Conservation (phyloP, 768 basidiomycete species). For the Rhodotorula taiwanensis region DNA sequence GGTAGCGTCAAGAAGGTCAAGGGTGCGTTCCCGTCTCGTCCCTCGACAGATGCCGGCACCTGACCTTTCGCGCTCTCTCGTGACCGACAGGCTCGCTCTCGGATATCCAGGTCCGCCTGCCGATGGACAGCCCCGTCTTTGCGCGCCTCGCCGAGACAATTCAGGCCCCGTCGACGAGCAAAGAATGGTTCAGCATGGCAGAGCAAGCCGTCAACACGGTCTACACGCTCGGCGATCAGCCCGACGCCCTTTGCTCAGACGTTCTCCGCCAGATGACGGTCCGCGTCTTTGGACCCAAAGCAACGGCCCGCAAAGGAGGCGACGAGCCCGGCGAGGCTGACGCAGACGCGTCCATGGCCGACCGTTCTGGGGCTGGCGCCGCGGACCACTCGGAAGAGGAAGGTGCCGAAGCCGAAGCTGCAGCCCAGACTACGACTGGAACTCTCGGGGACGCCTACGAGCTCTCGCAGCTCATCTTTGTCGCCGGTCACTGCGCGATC, state of each 20-base stretch:
- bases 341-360: slow-evolving; percentile 18
- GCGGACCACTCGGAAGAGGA: not conserved
- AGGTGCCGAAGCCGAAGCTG: slow-evolving; percentile 22
- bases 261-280: slow-evolving; percentile 75
- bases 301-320: not conserved
- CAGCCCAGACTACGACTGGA: slow-evolving; percentile 33
- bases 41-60: no score
- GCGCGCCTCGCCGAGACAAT: slow-evolving; percentile 71
- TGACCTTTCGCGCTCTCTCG: not conserved
- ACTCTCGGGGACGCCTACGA: slow-evolving; percentile 59
- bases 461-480: slow-evolving; percentile 86
- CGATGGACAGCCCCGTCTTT: slow-evolving; percentile 83
- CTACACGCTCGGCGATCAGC: slow-evolving; percentile 88
- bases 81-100: slow-evolving; percentile 62
- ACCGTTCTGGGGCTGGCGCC: slow-evolving; percentile 5
- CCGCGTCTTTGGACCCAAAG: slow-evolving; percentile 55
- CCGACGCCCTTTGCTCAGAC: slow-evolving; percentile 70
- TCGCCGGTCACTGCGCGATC: slow-evolving; percentile 93
- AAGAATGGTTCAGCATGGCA: slow-evolving; percentile 90
- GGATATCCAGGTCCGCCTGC: slow-evolving; percentile 75
- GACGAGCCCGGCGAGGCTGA: slow-evolving; percentile 3
- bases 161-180: slow-evolving; percentile 68
- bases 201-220: slow-evolving; percentile 96
- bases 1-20: slow-evolving; percentile 97
- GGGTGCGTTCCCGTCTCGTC: slow-evolving; percentile 50